Evolutionary conservation across 371 early-diverging fungal species (phyloP).

Genomic region (Haplosporangium sp.): DNA sequence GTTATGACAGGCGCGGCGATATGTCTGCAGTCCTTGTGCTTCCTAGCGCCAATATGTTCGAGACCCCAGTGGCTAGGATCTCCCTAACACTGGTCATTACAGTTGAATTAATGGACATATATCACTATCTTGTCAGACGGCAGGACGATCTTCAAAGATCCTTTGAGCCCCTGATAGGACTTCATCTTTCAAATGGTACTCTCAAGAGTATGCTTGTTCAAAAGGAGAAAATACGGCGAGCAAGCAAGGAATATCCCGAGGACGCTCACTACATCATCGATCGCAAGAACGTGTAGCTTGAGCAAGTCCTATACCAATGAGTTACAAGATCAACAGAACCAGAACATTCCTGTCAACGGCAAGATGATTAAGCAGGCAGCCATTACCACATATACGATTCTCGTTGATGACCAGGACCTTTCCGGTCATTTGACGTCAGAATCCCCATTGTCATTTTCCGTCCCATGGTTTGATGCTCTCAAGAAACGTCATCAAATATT

Average conservation of each 20-base stretch:
- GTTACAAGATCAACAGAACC: constrained; percentile 9
- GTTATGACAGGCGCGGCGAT: background rate
- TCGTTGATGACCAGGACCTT: background rate
- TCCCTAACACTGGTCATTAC: background rate
- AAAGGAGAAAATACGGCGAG: background rate
- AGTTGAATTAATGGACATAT: constrained; percentile 1
- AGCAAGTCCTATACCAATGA: constrained; percentile 1
- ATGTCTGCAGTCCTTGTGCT: background rate
- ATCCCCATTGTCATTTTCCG: constrained; percentile 4
- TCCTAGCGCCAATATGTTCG: background rate
- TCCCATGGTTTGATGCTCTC: constrained; percentile 14
- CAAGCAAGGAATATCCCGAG: too few species aligned
- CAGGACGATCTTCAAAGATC: background rate
- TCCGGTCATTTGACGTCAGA: too few species aligned
- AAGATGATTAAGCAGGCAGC: background rate
- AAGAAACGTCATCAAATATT: constrained; percentile 12
- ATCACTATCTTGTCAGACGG: background rate
- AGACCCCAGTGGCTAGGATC: background rate
- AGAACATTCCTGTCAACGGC: background rate
- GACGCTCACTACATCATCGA: constrained; percentile 7
- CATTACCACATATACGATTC: constrained; percentile 9
- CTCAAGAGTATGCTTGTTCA: background rate
- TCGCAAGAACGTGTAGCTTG: background rate
- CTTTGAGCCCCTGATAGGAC: constrained; percentile 2
- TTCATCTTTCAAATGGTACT: background rate